Conservation (phyloP, 2,329 filamentous ascomycete species). For the Helminthosporium solani region DNA sequence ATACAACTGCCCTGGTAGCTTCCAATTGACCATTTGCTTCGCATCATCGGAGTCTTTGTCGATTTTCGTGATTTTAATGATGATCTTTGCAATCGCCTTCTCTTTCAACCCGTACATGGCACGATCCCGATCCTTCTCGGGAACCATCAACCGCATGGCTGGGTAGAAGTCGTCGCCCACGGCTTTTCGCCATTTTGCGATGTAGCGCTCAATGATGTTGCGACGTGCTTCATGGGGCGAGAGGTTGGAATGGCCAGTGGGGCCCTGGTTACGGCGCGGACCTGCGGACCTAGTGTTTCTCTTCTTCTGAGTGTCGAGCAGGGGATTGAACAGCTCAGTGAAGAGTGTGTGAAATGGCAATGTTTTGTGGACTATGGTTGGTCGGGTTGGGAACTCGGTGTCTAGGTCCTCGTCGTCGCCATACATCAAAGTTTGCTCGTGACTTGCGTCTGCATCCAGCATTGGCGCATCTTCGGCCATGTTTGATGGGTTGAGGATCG, state of each 20-base stretch:
- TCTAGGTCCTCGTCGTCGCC: slow-evolving; percentile 51
- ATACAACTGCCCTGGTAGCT: slow-evolving; percentile 67
- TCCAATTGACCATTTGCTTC: slow-evolving; percentile 85
- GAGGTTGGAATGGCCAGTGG: slow-evolving; percentile 58
- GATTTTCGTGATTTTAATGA: slow-evolving; percentile 93
- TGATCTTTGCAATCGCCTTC: slow-evolving; percentile 80
- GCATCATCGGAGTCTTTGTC: slow-evolving; percentile 88
- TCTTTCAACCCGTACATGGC: slow-evolving; percentile 95
- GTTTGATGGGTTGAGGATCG: slow-evolving; percentile 14
- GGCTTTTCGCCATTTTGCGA: slow-evolving; percentile 80
- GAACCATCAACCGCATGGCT: slow-evolving; percentile 84
- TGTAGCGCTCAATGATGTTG: slow-evolving; percentile 81
- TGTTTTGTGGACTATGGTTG: slow-evolving; percentile 76
- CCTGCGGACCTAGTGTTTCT: slow-evolving; percentile 59
- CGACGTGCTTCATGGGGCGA: slow-evolving; percentile 76
- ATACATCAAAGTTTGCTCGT: slow-evolving; percentile 54
- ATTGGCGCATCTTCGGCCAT: slow-evolving; percentile 39
- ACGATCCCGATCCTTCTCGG: slow-evolving; percentile 88
- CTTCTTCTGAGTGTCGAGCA: slow-evolving; percentile 74
- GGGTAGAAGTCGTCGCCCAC: slow-evolving; percentile 94
- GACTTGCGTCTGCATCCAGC: slow-evolving; percentile 45
- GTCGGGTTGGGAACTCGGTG: slow-evolving; percentile 70
- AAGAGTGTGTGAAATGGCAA: slow-evolving; percentile 81
- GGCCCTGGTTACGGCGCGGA: slow-evolving; percentile 59
- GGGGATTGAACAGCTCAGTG: slow-evolving; percentile 75